A percentile compares a stretch with the other conserved stretches of the same genome.
These are phyloP conservation scores for Fusarium sp. DNA, from an alignment of 2,329 filamentous ascomycete genomes.

Conservation along the genomic window DNA sequence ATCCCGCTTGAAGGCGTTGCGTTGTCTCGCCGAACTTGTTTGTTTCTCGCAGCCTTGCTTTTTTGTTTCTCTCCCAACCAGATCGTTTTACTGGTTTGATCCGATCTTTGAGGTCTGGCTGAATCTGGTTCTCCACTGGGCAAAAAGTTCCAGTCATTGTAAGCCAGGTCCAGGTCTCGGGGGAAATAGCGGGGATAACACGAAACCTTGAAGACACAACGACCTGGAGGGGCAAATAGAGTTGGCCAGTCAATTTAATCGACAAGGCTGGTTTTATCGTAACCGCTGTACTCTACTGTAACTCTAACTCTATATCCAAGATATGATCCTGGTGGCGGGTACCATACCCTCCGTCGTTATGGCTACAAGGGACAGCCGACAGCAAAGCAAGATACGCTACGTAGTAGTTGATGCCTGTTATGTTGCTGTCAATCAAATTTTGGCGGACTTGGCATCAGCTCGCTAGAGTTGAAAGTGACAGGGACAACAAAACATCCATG, in stretches of 20 bases:
- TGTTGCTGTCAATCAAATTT: not conserved
- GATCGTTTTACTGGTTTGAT: conserved; percentile 1
- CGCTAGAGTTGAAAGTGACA: conserved; percentile 16
- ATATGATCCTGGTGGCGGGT: not conserved
- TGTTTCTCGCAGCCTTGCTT: not conserved
- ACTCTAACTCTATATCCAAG: not conserved
- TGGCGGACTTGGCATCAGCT: conserved; percentile 7
- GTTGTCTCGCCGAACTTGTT: not conserved
- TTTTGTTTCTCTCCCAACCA: not conserved
- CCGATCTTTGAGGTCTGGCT: not conserved
- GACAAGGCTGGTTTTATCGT: not conserved
- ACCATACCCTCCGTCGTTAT: not conserved
- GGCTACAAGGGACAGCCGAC: conserved; percentile 7
- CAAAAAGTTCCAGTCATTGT: not conserved
- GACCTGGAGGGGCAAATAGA: not conserved
- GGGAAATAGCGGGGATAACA: not conserved
- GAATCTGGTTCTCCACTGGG: not conserved
- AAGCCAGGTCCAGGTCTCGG: not conserved
- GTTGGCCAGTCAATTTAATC: not conserved
- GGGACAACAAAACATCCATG: not conserved
- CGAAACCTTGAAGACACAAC: not conserved
- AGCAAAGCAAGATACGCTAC: not conserved
- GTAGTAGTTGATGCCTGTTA: not conserved
- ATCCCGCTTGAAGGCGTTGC: not conserved
- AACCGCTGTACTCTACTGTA: not conserved